Conservation (phyloP, 2,329 filamentous ascomycete species). For the Myriosclerotinia scirpicola region DNA sequence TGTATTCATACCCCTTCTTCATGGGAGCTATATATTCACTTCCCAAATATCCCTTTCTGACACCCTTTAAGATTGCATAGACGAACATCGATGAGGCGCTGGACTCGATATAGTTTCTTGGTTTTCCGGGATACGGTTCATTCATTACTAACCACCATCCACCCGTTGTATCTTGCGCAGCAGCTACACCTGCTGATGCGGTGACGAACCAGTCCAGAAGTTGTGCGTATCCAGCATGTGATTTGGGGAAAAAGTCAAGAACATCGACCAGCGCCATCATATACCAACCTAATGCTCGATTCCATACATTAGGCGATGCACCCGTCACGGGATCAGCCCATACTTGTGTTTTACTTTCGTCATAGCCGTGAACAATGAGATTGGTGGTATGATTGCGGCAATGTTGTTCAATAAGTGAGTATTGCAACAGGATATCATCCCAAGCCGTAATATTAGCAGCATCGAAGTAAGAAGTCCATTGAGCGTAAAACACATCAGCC, state of each 20-base stretch:
- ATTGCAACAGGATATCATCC: constrained; percentile 38
- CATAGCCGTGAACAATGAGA: constrained; percentile 43
- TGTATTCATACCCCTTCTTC: constrained; percentile 29
- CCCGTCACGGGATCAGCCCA: constrained; percentile 43
- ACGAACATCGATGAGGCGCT: constrained; percentile 17
- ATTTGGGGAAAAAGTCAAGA: constrained; percentile 37
- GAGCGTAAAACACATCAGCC: constrained; percentile 42
- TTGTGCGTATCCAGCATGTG: constrained; percentile 22
- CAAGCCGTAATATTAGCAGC: constrained; percentile 36
- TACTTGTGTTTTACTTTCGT: constrained; percentile 39
- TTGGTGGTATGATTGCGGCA: constrained; percentile 34
- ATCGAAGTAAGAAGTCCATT: constrained; percentile 31
- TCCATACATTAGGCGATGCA: constrained; percentile 44
- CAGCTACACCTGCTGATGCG: constrained; percentile 10
- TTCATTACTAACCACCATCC: constrained; percentile 23
- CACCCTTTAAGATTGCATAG: constrained; percentile 16
- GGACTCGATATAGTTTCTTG: constrained; percentile 19
- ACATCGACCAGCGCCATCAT: constrained; percentile 44
- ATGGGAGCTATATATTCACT: constrained; percentile 26
- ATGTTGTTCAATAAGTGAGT: constrained; percentile 33
- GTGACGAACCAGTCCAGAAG: constrained; percentile 7
- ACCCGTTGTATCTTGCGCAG: constrained; percentile 14
- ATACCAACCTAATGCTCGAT: constrained; percentile 45
- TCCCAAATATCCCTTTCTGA: constrained; percentile 17
- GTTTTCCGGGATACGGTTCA: constrained; percentile 16